phyloP scores from a whole-genome alignment of 768 basidiomycete genomes.

The Pleurotus salmoneostramineus region DNA sequence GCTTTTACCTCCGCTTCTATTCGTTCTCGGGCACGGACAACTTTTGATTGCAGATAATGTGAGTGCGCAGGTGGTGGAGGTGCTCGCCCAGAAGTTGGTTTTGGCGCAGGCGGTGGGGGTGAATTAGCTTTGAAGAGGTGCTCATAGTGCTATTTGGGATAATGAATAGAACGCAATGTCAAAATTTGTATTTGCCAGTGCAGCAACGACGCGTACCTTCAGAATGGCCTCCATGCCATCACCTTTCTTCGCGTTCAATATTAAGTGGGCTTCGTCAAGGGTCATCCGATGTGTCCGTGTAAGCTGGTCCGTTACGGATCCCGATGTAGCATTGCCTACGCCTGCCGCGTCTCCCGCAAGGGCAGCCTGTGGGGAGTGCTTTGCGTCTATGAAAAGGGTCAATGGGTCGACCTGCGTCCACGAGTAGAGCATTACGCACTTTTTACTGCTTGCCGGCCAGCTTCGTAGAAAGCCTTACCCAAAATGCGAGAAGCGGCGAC shows the following conservation, averaged over 20 bases:
- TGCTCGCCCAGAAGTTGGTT: constrained; percentile 39
- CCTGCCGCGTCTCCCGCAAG: constrained; percentile 70
- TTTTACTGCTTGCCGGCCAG: constrained; percentile 87
- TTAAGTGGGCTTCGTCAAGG: constrained; percentile 89
- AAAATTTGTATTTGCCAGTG: no score
- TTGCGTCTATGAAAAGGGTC: constrained; percentile 59
- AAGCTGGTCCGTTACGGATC: constrained; percentile 75
- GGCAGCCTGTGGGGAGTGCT: constrained; percentile 68
- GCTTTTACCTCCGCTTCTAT: constrained; percentile 79
- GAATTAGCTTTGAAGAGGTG: constrained; percentile 90
- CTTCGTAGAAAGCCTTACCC: constrained; percentile 89
- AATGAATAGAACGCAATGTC: no score
- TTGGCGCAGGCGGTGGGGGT: constrained; percentile 50
- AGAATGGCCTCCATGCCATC: constrained; percentile 65
- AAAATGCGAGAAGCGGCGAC: constrained; percentile 76
- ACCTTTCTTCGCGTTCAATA: constrained; percentile 82
- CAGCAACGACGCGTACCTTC: constrained; percentile 43
- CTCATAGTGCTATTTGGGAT: constrained; percentile 71
- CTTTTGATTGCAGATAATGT: constrained; percentile 95
- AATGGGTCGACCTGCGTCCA: not conserved
- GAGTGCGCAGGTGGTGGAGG: constrained; percentile 52
- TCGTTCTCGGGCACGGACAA: constrained; percentile 91
- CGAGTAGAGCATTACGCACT: constrained; percentile 50
- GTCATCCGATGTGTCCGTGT: constrained; percentile 91
- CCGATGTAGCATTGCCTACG: constrained; percentile 68